Percentiles rank a stretch among this genome's conserved stretches.
These are phyloP conservation scores for Tricholoma flavovirens DNA, from an alignment of 768 basidiomycete genomes.

Conservation along the genomic window DNA sequence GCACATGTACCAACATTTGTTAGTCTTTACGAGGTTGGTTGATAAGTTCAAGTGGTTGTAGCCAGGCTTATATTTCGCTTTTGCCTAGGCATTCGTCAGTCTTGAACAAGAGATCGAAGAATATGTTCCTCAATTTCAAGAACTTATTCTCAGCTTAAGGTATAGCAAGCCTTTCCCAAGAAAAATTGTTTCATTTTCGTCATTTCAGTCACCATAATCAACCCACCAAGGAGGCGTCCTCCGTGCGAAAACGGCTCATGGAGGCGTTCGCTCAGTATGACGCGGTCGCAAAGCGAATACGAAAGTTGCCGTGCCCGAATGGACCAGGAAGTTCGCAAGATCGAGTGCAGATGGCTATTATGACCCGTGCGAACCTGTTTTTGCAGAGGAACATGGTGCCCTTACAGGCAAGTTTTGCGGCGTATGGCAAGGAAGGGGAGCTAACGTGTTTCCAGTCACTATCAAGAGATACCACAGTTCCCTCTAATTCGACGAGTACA, in stretches of 20 bases:
- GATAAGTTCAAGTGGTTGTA: neutral
- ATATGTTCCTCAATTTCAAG: slow-evolving; percentile 82
- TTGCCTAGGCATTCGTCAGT: slow-evolving; percentile 54
- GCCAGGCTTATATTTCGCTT: neutral
- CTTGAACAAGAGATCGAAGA: slow-evolving; percentile 91
- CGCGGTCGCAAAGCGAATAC: slow-evolving; percentile 79
- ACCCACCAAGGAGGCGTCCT: slow-evolving; percentile 61
- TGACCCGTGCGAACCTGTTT: slow-evolving; percentile 70
- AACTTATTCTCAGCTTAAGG: slow-evolving; percentile 69
- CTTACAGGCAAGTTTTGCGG: slow-evolving; percentile 49
- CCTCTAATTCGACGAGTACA: slow-evolving; percentile 1
- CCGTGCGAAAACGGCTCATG: slow-evolving; percentile 73
- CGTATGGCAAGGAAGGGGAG: neutral
- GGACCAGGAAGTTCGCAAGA: slow-evolving; percentile 72
- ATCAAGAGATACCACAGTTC: slow-evolving; percentile 30
- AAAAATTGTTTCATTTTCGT: neutral
- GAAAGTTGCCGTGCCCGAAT: slow-evolving; percentile 56
- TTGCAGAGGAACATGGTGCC: slow-evolving; percentile 89
- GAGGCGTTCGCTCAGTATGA: slow-evolving; percentile 89
- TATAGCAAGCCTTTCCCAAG: slow-evolving; percentile 22
- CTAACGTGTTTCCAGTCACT: slow-evolving; percentile 32
- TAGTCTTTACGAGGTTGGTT: slow-evolving; percentile 62
- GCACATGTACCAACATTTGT: slow-evolving; percentile 54
- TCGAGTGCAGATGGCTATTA: slow-evolving; percentile 77
- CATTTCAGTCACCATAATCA: slow-evolving; percentile 36